Evolutionary conservation across 108 stramenopile genomes (phyloP).

Genomic region (Ochromonas danica): DNA sequence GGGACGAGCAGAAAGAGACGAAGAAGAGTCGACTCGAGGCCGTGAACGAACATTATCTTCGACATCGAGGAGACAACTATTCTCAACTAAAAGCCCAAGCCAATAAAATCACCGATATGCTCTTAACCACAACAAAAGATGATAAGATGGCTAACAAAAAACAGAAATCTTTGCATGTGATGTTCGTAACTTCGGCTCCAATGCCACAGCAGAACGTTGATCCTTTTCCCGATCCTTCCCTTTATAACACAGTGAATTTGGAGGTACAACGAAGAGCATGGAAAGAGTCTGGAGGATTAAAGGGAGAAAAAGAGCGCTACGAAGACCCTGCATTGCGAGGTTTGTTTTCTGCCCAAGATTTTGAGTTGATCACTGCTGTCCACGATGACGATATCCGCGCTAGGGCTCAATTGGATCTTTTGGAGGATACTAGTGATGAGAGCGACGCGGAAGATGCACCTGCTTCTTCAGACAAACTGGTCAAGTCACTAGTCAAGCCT

Average conservation of each 20-base stretch:
- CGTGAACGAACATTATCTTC: too few species aligned
- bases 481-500: not conserved
- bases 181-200: not conserved
- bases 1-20: too few species aligned
- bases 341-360: not conserved
- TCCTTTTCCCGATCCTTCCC: too few species aligned
- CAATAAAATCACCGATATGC: too few species aligned
- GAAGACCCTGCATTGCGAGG: not conserved
- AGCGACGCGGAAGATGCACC: not conserved
- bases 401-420: too few species aligned
- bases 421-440: not conserved
- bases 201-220: too few species aligned
- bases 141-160: too few species aligned
- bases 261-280: not conserved
- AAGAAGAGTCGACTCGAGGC: too few species aligned
- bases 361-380: not conserved
- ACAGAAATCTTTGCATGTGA: too few species aligned
- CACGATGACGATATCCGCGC: not conserved
- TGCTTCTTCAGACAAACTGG: not conserved
- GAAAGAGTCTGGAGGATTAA: conserved; percentile 5
- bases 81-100: too few species aligned
- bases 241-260: not conserved
- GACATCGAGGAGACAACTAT: too few species aligned
- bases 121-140: too few species aligned
- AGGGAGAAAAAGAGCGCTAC: conserved; percentile 17